phyloP scores from a whole-genome alignment of 179 eudicot species.

The Actinidia chinensis region DNA sequence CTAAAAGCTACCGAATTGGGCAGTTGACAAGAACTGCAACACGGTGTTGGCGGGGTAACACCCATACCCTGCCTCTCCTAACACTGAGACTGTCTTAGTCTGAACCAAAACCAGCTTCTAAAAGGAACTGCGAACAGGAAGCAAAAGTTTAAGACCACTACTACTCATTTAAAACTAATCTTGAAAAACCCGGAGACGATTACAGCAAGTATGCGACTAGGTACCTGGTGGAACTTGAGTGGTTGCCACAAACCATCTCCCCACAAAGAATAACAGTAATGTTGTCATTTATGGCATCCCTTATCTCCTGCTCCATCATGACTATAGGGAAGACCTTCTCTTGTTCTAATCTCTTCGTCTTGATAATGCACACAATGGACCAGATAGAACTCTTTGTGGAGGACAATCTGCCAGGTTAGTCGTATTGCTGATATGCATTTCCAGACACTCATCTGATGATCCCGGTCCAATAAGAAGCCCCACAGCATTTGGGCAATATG shows the following conservation, averaged over 20 bases:
- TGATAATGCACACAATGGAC: slow-evolving; percentile 68
- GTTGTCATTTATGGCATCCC: slow-evolving; percentile 86
- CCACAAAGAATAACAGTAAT: slow-evolving; percentile 73
- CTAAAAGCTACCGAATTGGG: slow-evolving; percentile 85
- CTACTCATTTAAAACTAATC: slow-evolving; percentile 13
- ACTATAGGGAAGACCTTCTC: slow-evolving; percentile 83
- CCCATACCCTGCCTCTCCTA: slow-evolving; percentile 84
- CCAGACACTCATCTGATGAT: slow-evolving; percentile 27
- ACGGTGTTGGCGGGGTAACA: slow-evolving; percentile 94
- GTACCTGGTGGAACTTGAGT: slow-evolving; percentile 97
- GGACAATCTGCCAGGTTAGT: slow-evolving; percentile 27
- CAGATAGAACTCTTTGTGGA: slow-evolving; percentile 23
- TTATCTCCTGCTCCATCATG: slow-evolving; percentile 97
- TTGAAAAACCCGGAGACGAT: not conserved
- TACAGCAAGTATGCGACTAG: slow-evolving; percentile 2
- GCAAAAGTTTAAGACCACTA: not conserved
- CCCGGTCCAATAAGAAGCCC: slow-evolving; percentile 34
- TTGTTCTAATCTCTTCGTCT: slow-evolving; percentile 65
- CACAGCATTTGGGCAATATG: no score
- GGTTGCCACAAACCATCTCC: slow-evolving; percentile 94
- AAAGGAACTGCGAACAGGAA: slow-evolving; percentile 70
- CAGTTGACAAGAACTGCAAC: slow-evolving; percentile 93
- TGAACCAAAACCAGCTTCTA: slow-evolving; percentile 90
- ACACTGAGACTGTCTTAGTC: slow-evolving; percentile 27
- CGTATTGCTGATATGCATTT: slow-evolving; percentile 2